Percentiles rank a stretch among this genome's conserved stretches.
These are phyloP conservation scores for Bretschneidera sinensis DNA, from an alignment of 345 rosid genomes.

Conservation along the genomic window DNA sequence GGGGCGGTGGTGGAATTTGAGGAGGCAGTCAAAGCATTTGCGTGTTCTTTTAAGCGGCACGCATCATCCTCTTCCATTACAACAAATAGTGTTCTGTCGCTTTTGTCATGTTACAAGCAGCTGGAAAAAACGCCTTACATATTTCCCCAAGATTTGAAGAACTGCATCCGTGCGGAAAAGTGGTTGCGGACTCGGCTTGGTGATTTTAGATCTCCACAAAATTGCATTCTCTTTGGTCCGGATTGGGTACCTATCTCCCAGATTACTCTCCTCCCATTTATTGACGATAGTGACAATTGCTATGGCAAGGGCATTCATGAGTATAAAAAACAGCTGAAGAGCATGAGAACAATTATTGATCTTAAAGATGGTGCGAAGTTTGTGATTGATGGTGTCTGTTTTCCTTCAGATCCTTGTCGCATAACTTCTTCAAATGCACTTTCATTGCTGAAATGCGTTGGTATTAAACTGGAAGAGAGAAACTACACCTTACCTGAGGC, in stretches of 20 bases:
- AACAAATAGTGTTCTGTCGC: constrained; percentile 25
- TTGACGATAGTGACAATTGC: constrained; percentile 43
- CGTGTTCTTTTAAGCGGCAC: constrained; percentile 27
- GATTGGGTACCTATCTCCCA: constrained; percentile 52
- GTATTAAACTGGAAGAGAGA: constrained; percentile 21
- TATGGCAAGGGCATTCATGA: constrained; percentile 43
- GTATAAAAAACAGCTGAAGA: constrained; percentile 43
- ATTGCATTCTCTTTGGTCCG: constrained; percentile 50
- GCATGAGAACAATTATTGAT: constrained; percentile 36
- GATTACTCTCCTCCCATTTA: constrained; percentile 51
- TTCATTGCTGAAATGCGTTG: constrained; percentile 46
- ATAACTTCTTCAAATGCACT: constrained; percentile 29
- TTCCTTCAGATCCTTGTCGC: constrained; percentile 25
- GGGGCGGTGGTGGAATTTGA: constrained; percentile 46
- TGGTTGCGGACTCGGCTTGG: constrained; percentile 66
- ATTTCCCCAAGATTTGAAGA: constrained; percentile 31
- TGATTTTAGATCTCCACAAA: constrained; percentile 43
- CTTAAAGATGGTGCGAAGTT: constrained; percentile 42
- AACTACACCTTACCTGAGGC: constrained; percentile 22
- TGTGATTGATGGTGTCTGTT: constrained; percentile 34
- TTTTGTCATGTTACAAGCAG: constrained; percentile 42
- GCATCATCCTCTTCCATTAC: constrained; percentile 31
- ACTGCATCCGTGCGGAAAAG: constrained; percentile 28
- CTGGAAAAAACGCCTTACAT: constrained; percentile 14
- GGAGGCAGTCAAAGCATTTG: constrained; percentile 38